These are phyloP conservation scores for Penicillium sp. DNA, from an alignment of 2,329 filamentous ascomycete genomes.

Conservation along the genomic window DNA sequence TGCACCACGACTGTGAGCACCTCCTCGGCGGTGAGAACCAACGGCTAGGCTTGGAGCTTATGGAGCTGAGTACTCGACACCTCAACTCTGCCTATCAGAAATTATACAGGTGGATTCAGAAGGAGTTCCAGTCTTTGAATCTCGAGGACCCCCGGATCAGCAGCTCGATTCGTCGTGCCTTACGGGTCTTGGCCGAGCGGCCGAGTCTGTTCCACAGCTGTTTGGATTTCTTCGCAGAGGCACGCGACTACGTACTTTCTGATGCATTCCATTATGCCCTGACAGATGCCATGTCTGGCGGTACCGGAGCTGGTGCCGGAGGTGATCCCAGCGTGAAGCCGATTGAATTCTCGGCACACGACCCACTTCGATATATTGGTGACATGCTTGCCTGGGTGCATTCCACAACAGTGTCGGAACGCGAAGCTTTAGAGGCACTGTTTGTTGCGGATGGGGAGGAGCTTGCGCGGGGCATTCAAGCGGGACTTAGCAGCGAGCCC, in stretches of 20 bases:
- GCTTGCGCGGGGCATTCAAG: conserved; percentile 74
- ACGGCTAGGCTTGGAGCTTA: conserved; percentile 77
- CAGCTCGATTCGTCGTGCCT: conserved; percentile 71
- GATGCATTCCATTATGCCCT: conserved; percentile 85
- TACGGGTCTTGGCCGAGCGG: conserved; percentile 81
- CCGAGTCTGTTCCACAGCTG: conserved; percentile 90
- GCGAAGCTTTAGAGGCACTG: conserved; percentile 82
- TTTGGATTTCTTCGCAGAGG: conserved; percentile 86
- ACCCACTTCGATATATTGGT: conserved; percentile 83
- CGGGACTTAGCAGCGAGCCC: conserved; percentile 73
- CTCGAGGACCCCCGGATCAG: conserved; percentile 92
- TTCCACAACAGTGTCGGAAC: conserved; percentile 86
- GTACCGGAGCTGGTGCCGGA: conserved; percentile 42
- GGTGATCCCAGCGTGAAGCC: conserved; percentile 67
- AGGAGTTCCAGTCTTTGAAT: conserved; percentile 86
- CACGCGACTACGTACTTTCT: conserved; percentile 76
- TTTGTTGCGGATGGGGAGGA: conserved; percentile 90
- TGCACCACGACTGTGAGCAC: conserved; percentile 82
- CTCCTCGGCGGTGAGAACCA: conserved; percentile 87
- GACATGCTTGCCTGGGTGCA: conserved; percentile 98
- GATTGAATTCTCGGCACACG: conserved; percentile 89
- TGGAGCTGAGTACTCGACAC: conserved; percentile 82
- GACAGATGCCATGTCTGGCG: conserved; percentile 60
- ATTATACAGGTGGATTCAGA: conserved; percentile 89
- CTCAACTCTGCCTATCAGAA: conserved; percentile 91